A percentile compares a stretch with the other conserved stretches of the same genome.
Conservation (phyloP, 305 asterid genomes). For the Striga hermonthica region DNA sequence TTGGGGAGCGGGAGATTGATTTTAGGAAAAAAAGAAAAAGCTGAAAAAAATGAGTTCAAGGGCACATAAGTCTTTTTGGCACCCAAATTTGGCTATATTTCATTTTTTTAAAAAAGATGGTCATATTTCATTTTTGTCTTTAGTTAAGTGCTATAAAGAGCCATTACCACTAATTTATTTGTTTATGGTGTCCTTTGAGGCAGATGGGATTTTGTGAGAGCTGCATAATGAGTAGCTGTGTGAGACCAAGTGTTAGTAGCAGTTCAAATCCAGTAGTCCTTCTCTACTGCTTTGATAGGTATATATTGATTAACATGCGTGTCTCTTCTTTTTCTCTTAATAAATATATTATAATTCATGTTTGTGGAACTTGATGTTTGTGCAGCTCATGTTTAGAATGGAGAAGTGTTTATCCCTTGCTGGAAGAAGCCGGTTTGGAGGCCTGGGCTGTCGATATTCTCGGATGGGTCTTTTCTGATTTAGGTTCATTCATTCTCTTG, state of each 20-base stretch:
- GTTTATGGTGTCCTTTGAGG: too few relatives aligned
- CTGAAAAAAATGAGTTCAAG: too few relatives aligned
- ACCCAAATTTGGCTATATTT: too few relatives aligned
- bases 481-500: constrained; percentile 48
- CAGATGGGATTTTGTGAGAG: constrained; percentile 62
- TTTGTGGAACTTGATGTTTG: constrained; percentile 1
- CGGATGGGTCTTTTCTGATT: constrained; percentile 90
- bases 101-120: too few relatives aligned
- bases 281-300: constrained; percentile 92
- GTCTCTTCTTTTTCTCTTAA: neutral
- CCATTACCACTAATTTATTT: too few relatives aligned
- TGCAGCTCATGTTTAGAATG: constrained; percentile 82
- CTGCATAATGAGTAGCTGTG: constrained; percentile 84
- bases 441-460: constrained; percentile 88
- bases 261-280: constrained; percentile 69
- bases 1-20: too few relatives aligned
- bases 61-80: too few relatives aligned
- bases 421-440: constrained; percentile 69
- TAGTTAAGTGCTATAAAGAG: too few relatives aligned
- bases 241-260: constrained; percentile 43
- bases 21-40: too few relatives aligned
- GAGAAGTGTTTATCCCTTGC: constrained; percentile 69
- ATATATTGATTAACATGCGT: neutral
- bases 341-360: constrained; percentile 5
- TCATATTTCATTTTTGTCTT: too few relatives aligned